Evolutionary conservation across 768 basidiomycete species (phyloP).

Genomic region (Chalciporus chontae): DNA sequence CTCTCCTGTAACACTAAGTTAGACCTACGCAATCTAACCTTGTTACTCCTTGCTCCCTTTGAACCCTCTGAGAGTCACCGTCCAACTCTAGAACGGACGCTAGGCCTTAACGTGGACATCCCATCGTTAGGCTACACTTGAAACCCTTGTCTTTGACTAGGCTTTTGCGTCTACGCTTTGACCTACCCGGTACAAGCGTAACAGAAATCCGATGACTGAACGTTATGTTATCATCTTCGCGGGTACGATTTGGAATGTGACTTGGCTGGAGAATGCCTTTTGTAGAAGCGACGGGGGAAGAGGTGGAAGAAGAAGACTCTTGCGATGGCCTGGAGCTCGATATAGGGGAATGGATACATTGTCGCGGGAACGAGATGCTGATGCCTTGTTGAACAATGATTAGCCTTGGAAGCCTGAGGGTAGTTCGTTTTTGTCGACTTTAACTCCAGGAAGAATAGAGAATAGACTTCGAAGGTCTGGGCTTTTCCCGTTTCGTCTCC

Average conservation of each 20-base stretch:
- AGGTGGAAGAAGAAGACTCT: slow-evolving; percentile 1
- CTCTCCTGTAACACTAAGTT: too few relatives aligned
- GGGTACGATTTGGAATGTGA: slow-evolving; percentile 3
- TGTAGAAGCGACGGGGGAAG: slow-evolving; percentile 2
- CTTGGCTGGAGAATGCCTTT: slow-evolving; percentile 4
- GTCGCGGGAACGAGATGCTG: slow-evolving; percentile 15
- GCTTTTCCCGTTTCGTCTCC: slow-evolving; percentile 8
- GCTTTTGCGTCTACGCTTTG: too few relatives aligned
- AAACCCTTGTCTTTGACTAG: too few relatives aligned
- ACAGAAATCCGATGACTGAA: slow-evolving; percentile 12
- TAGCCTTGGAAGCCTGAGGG: slow-evolving; percentile 2
- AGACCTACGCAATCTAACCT: too few relatives aligned
- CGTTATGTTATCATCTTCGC: slow-evolving; percentile 12
- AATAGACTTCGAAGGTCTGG: not conserved
- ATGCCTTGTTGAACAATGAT: not conserved
- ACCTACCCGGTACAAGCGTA: too few relatives aligned
- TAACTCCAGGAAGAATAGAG: not conserved
- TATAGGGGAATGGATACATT: slow-evolving; percentile 6
- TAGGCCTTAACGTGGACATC: too few relatives aligned
- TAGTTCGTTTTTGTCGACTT: slow-evolving; percentile 20
- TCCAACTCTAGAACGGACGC: too few relatives aligned
- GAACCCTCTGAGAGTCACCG: too few relatives aligned
- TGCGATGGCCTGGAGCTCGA: slow-evolving; percentile 7
- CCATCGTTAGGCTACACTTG: too few relatives aligned
- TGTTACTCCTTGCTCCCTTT: too few relatives aligned